Base-by-base conservation (phyloP, 306 rosid genomes). In the Benincasa hispida region DNA sequence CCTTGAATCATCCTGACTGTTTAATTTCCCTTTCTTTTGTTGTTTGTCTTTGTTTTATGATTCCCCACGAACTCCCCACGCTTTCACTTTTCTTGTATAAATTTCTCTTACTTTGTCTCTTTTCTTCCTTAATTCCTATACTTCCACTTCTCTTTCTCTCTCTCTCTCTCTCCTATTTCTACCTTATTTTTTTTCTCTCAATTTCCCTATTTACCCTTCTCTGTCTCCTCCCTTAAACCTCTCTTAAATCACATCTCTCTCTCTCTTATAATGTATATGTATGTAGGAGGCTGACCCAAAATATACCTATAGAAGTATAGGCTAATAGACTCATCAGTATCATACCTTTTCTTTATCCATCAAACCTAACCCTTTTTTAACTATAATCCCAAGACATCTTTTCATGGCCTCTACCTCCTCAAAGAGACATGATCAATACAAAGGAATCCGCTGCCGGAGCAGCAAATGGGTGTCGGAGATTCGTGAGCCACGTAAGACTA, bases 381-480 rank as follows among this genome's bases (percentile, higher is more conserved):
- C 18, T 27, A 2, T 3, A 0, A 19, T n/a, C n/a, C n/a, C n/a
- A n/a, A n/a, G n/a, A n/a, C n/a, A n/a, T n/a, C n/a, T n/a, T n/a
- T n/a, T 37, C 72, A 90, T 88, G 93, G 85, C 87, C 17, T 86
- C 98, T 0, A 54, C 78, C 37, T 87, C 91, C 55, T 73, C 86
- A 6, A 88, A 86, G 53, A 88, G 83, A 73, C 92, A 91, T 72
- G 89, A 89, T 0, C 34, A 70, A 61, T 91, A 85, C 83, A 89
- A 70, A 0, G 98, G 98, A 25, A 90, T 91, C 76, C 87, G 98
- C 3, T 76, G 88, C 84, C 79, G 98, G 5, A 77, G 94, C 7
- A 92, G 86, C 0, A 93, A 93, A 76, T 93, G 97, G 98, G 98
- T 91, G 4, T 88, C 98, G 3, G 98, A 93, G 81, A 93, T 93